Base-by-base conservation (phyloP, 345 rosid genomes). In the Euphorbia tirucalli region DNA sequence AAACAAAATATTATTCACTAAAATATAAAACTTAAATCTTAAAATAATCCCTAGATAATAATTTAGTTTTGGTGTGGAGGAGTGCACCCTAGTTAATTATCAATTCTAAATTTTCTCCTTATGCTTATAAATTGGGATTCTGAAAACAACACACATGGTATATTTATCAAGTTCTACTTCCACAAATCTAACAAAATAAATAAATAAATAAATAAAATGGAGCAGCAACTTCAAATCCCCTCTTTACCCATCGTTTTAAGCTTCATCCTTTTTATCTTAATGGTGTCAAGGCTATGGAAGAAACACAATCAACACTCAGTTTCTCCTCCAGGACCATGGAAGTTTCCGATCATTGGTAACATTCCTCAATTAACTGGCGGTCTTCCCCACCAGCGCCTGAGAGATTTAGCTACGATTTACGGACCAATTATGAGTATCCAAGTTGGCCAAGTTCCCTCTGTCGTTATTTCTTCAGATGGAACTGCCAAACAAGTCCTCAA, bases 321-420 rank as follows among this genome's bases (percentile, higher is more conserved):
- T 18, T 35, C 8, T 22, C 75, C 61, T 1, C 75, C 85, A 4
- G 85, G 83, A 2, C 87, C 85, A 37, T 25, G 68, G 80, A 79
- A 70, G 50, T 63, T 84, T 2, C 85, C 85, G 22, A 0, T 84
- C 6, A 61, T 84, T 2, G 87, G 87, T 16, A 84, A 79, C 54
- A 5, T 79, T 41, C 85, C 73, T 56, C 75, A 74, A 25, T 63
- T 81, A 0, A 4, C 18, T 41, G 68, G 75, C 18, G 18, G 69
- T 24, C 65, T 46, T 3, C 57, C 66, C 58, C 61, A 63, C 25
- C 69, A 49, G 3, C 25, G 61, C 14, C 61, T 48, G 5, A 4
- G 24, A 25, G 69, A 52, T 6, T 52, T 63, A 25, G 50, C 75
- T 10, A 72, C 18, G 21, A 32, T 16, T 32, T 19, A 72, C 16